Evolutionary conservation across 2,329 filamentous ascomycete genomes (phyloP).

Genomic region (Aspergillus intermedius): DNA sequence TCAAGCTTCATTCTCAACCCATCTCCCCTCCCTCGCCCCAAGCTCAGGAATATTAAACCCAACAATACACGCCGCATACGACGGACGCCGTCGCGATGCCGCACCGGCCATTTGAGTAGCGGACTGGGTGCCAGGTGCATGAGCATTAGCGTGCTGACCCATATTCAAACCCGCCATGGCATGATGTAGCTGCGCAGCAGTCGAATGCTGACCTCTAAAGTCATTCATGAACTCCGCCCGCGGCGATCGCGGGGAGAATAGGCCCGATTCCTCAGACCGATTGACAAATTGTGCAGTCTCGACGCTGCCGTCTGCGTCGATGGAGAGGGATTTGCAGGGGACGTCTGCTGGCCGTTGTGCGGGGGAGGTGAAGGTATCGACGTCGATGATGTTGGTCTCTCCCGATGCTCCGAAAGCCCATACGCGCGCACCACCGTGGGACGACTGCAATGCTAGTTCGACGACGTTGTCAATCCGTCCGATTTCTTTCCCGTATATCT

Average conservation of each 20-base stretch:
- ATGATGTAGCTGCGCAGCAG: conserved; percentile 8
- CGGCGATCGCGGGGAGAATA: conserved; percentile 6
- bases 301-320: conserved; percentile 23
- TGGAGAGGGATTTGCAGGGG: conserved; percentile 17
- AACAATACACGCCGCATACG: conserved; percentile 32
- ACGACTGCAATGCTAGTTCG: conserved; percentile 45
- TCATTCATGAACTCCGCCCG: conserved; percentile 13
- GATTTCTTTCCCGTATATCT: conserved; percentile 46
- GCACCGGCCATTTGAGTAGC: conserved; percentile 1
- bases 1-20: conserved; percentile 9
- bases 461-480: conserved; percentile 42
- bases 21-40: conserved; percentile 16
- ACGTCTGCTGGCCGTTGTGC: conserved; percentile 9
- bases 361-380: conserved; percentile 29
- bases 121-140: neutral
- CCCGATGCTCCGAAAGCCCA: conserved; percentile 47
- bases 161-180: neutral
- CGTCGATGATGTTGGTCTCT: conserved; percentile 42
- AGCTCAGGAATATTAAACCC: conserved; percentile 30
- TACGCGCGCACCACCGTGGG: conserved; percentile 40
- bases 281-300: conserved; percentile 13
- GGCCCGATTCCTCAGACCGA: conserved; percentile 5
- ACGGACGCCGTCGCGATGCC: conserved; percentile 17
- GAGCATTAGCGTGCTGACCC: too few relatives aligned
- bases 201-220: conserved; percentile 20